Evolutionary conservation across 495 filamentous ascomycete species (phyloP).

Genomic region (Trichodelitschia bisporula): DNA sequence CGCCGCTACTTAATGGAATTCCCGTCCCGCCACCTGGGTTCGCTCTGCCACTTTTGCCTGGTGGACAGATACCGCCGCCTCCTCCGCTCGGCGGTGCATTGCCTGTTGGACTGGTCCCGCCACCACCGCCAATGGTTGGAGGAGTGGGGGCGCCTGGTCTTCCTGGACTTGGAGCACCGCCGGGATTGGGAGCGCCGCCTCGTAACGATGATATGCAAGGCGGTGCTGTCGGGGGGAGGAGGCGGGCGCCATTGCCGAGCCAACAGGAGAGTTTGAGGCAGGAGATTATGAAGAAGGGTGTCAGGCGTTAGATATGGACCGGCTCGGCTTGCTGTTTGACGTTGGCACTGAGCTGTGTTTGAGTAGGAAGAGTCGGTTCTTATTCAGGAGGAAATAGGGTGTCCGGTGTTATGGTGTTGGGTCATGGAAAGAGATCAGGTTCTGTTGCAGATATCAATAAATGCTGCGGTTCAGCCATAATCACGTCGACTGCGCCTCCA

Average conservation of each 20-base stretch:
- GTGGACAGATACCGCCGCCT: conserved; percentile 5
- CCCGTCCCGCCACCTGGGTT: conserved; percentile 10
- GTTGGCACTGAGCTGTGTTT: too few relatives aligned
- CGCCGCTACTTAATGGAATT: conserved; percentile 4
- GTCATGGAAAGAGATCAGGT: too few relatives aligned
- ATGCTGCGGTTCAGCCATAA: too few relatives aligned
- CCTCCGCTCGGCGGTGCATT: conserved; percentile 6
- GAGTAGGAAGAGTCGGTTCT: too few relatives aligned
- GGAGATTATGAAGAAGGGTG: conserved; percentile 45
- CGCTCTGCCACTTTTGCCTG: conserved; percentile 9
- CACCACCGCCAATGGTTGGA: conserved; percentile 1
- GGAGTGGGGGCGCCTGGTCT: conserved; percentile 8
- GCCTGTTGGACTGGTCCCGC: conserved; percentile 11
- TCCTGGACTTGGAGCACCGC: conserved; percentile 22
- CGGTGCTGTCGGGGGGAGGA: conserved; percentile 13
- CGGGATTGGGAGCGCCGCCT: not conserved
- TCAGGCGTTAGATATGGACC: not conserved
- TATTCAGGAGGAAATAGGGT: too few relatives aligned
- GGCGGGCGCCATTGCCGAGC: conserved; percentile 47
- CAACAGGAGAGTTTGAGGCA: conserved; percentile 59
- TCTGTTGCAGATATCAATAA: too few relatives aligned
- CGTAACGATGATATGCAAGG: conserved; percentile 12
- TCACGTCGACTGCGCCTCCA: too few relatives aligned
- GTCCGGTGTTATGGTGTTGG: too few relatives aligned
- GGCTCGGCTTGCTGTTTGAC: too few relatives aligned